Percentiles rank a stretch among this genome's conserved stretches.
Evolutionary conservation across 1,139 yeast genomes (phyloP).

Genomic region (Ogataea hybrid): DNA sequence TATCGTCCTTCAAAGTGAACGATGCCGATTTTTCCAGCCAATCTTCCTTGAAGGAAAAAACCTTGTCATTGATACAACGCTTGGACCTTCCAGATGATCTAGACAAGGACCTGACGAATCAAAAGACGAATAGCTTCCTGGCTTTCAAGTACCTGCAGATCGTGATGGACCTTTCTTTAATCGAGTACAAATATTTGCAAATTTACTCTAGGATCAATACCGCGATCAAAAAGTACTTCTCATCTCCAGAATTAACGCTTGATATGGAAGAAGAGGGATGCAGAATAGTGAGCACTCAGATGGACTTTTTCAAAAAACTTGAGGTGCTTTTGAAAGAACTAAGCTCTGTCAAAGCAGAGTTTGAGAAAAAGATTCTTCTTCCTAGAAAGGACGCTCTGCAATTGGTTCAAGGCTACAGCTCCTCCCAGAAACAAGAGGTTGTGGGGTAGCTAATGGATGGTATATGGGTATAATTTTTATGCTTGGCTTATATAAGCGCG

Average conservation of each 20-base stretch:
- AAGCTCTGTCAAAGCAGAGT: conserved; percentile 16
- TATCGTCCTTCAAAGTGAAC: conserved; percentile 6
- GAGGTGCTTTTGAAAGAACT: conserved; percentile 24
- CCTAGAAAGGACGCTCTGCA: not conserved
- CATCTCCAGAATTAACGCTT: conserved; percentile 27
- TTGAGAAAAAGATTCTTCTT: conserved; percentile 12
- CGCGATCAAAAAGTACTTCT: conserved; percentile 28
- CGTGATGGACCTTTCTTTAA: conserved; percentile 25
- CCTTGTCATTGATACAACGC: conserved; percentile 2
- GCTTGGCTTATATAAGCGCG: too few relatives aligned
- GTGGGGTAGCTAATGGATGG: not conserved
- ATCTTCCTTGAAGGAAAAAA: not conserved
- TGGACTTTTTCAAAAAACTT: conserved; percentile 26
- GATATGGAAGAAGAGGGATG: conserved; percentile 32
- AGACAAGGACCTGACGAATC: not conserved
- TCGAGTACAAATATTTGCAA: conserved; percentile 30
- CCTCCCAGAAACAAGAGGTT: not conserved
- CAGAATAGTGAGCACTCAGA: conserved; percentile 23
- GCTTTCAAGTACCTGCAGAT: conserved; percentile 27
- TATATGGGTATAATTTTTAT: not conserved
- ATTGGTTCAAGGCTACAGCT: not conserved
- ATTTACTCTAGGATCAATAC: conserved; percentile 27
- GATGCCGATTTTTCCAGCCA: conserved; percentile 10
- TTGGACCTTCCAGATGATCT: conserved; percentile 8
- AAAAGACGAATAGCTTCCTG: conserved; percentile 14